phyloP scores from a whole-genome alignment of 164 flowering plant genomes.

The Vitis rupestris region DNA sequence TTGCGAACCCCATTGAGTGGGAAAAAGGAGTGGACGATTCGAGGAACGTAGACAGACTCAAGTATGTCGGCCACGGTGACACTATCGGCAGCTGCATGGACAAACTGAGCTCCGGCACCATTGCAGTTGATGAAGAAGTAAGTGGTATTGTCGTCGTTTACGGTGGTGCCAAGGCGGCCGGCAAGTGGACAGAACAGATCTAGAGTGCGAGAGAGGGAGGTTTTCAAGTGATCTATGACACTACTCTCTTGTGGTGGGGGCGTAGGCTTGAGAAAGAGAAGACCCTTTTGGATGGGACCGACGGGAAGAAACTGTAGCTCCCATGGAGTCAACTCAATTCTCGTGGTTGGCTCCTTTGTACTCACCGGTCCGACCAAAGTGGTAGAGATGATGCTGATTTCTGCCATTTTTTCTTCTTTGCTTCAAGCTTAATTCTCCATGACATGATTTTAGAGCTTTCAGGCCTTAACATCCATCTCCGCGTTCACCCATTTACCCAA shows the following conservation, averaged over 20 bases:
- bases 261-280: constrained; percentile 34
- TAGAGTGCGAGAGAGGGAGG: constrained; percentile 34
- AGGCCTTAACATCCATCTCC: too few species aligned
- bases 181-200: constrained; percentile 37
- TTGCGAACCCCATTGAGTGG: constrained; percentile 19
- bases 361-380: constrained; percentile 3
- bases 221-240: constrained; percentile 22
- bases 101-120: constrained; percentile 40
- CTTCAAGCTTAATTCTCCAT: too few species aligned
- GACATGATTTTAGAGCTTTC: too few species aligned
- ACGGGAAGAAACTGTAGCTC: constrained; percentile 31
- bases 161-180: constrained; percentile 31
- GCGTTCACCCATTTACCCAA: too few species aligned
- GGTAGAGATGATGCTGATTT: constrained; percentile 2
- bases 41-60: constrained; percentile 25
- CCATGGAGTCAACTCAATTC: constrained; percentile 33
- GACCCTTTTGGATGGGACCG: constrained; percentile 43
- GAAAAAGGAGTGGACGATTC: constrained; percentile 32
- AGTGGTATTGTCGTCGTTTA: constrained; percentile 15
- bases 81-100: constrained; percentile 35
- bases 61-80: constrained; percentile 36
- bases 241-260: not conserved
- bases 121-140: constrained; percentile 34
- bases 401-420: too few species aligned
- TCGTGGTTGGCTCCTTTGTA: not conserved